Percentiles rank a stretch among this genome's conserved stretches.
Evolutionary conservation across 148 eudicot genomes (phyloP).

Genomic region (Vaccinium corymbosum): DNA sequence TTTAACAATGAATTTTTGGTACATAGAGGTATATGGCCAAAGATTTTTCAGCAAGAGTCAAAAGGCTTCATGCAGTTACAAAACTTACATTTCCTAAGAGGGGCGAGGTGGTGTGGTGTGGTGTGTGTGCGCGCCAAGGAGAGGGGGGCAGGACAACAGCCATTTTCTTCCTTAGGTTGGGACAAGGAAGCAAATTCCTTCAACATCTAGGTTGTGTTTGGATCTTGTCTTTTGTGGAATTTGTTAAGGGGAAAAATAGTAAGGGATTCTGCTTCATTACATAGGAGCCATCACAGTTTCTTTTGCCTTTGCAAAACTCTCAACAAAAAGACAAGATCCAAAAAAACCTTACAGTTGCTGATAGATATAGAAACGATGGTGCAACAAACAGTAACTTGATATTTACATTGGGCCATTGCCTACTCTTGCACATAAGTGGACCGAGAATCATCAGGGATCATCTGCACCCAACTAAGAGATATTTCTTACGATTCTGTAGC

Average conservation of each 20-base stretch:
- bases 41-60: not conserved
- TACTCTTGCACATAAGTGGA: not conserved
- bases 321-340: not conserved
- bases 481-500: not conserved
- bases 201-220: not conserved
- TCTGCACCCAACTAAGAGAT: not conserved
- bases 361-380: not conserved
- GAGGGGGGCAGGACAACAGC: not conserved
- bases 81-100: not conserved
- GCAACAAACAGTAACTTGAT: not conserved
- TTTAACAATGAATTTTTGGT: not conserved
- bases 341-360: not conserved
- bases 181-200: not conserved
- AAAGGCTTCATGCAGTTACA: not conserved
- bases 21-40: not conserved
- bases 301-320: not conserved
- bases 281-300: not conserved
- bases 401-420: not conserved
- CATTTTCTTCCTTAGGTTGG: not conserved
- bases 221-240: not conserved
- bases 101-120: too few relatives aligned
- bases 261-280: not conserved
- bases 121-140: too few relatives aligned
- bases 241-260: not conserved
- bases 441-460: not conserved